Percentiles rank a stretch among this genome's conserved stretches.
Conservation (phyloP, 1,139 yeast species). For the Meyerozyma carpophila region DNA sequence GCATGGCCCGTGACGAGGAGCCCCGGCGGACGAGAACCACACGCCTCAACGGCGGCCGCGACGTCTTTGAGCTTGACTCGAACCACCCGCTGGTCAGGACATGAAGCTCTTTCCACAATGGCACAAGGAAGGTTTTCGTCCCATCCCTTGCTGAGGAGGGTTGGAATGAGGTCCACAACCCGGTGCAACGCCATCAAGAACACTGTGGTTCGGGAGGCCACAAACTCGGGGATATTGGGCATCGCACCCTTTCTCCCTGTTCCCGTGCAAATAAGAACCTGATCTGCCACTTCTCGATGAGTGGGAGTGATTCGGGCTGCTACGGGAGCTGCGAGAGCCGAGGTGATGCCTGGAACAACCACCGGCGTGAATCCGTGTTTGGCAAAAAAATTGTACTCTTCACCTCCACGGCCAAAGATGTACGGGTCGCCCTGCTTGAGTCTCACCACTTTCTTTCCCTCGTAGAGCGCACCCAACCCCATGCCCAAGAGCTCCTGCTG, state of each 20-base stretch:
- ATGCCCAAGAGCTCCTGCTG: slow-evolving; percentile 74
- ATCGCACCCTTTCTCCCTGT: slow-evolving; percentile 85
- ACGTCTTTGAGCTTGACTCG: slow-evolving; percentile 65
- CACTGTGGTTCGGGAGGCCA: slow-evolving; percentile 69
- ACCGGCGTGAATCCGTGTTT: slow-evolving; percentile 62
- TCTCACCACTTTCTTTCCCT: slow-evolving; percentile 78
- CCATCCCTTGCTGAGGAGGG: slow-evolving; percentile 60
- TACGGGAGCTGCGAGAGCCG: slow-evolving; percentile 89
- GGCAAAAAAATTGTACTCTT: slow-evolving; percentile 69
- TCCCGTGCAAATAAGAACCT: slow-evolving; percentile 89
- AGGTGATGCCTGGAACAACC: slow-evolving; percentile 85
- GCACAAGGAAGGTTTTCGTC: slow-evolving; percentile 71
- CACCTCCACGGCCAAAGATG: slow-evolving; percentile 96
- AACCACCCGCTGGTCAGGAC: slow-evolving; percentile 87
- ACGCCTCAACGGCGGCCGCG: slow-evolving; percentile 67
- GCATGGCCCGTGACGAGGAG: slow-evolving; percentile 77
- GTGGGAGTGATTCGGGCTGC: slow-evolving; percentile 84
- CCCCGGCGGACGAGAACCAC: slow-evolving; percentile 94
- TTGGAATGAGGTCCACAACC: slow-evolving; percentile 60
- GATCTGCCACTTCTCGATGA: slow-evolving; percentile 89
- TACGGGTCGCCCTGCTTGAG: slow-evolving; percentile 97
- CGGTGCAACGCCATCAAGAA: slow-evolving; percentile 91
- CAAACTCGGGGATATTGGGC: slow-evolving; percentile 75
- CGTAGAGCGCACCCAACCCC: slow-evolving; percentile 59
- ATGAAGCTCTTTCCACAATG: slow-evolving; percentile 84